Evolutionary conservation across 352 stramenopile species (phyloP).

Genomic region (Blastocystis sp.): DNA sequence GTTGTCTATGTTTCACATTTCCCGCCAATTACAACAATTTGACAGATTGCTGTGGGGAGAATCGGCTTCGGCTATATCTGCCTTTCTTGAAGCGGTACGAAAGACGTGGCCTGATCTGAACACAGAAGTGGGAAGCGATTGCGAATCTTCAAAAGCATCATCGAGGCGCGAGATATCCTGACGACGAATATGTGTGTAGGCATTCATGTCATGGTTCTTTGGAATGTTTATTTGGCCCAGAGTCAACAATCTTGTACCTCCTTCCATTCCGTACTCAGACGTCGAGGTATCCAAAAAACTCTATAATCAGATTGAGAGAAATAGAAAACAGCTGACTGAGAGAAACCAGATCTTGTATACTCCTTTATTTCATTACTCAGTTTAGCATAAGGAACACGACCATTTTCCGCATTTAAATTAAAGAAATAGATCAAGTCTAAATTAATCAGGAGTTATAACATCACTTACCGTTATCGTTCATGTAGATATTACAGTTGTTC

Average conservation of each 20-base stretch:
- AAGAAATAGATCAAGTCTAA: slow-evolving; percentile 33
- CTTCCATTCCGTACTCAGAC: neutral
- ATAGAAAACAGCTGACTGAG: neutral
- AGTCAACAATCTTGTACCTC: neutral
- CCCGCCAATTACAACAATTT: neutral
- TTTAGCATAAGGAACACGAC: neutral
- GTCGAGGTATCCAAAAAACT: neutral
- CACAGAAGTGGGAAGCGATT: neutral
- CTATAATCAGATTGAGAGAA: neutral
- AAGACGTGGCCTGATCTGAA: slow-evolving; percentile 12
- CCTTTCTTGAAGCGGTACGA: neutral
- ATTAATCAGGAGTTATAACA: too few species aligned
- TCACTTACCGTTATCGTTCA: neutral
- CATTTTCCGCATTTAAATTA: neutral
- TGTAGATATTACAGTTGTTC: neutral
- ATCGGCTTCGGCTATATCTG: neutral
- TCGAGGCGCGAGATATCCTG: slow-evolving; percentile 39
- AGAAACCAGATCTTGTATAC: neutral
- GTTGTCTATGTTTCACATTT: slow-evolving; percentile 6
- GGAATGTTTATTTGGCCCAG: neutral
- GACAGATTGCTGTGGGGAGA: neutral
- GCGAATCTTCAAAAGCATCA: neutral
- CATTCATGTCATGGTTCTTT: slow-evolving; percentile 34
- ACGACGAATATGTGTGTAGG: slow-evolving; percentile 18
- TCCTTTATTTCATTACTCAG: neutral